phyloP scores from a whole-genome alignment of 108 stramenopile species.

The Asterionellopsis glacialis region DNA sequence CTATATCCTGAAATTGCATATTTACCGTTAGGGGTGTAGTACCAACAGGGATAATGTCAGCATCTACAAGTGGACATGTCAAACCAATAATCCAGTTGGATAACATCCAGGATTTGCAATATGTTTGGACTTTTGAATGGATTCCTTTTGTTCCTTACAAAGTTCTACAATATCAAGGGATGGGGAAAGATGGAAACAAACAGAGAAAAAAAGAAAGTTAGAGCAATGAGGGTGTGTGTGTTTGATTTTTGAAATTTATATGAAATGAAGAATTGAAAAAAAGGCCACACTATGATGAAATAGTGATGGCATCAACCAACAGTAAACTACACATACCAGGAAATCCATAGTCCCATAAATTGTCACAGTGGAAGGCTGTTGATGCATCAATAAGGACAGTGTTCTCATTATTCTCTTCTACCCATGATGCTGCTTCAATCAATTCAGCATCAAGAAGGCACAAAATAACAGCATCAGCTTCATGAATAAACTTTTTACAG shows the following conservation, averaged over 20 bases:
- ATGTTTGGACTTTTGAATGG: constrained; percentile 58
- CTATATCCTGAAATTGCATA: constrained; percentile 87
- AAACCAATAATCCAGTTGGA: constrained; percentile 89
- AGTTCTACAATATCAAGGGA: no score
- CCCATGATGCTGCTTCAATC: constrained; percentile 78
- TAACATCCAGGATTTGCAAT: constrained; percentile 92
- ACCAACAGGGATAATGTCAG: constrained; percentile 65
- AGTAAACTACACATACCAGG: constrained; percentile 63
- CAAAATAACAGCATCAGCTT: constrained; percentile 88
- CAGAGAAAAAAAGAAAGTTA: no score
- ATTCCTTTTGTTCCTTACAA: constrained; percentile 53
- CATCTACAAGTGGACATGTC: constrained; percentile 82
- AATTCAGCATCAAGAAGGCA: constrained; percentile 91
- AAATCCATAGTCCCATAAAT: constrained; percentile 86
- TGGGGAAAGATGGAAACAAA: no score
- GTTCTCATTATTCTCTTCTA: constrained; percentile 73
- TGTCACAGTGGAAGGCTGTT: constrained; percentile 83
- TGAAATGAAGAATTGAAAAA: no score
- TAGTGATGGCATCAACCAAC: no score
- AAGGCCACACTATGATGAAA: no score
- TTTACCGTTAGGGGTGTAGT: constrained; percentile 86
- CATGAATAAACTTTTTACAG: constrained; percentile 82
- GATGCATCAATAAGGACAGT: constrained; percentile 91
- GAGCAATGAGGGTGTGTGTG: no score
- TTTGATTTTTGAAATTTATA: no score